Evolutionary conservation across 164 flowering plant genomes (phyloP).

Genomic region (Kingdonia uniflora): DNA sequence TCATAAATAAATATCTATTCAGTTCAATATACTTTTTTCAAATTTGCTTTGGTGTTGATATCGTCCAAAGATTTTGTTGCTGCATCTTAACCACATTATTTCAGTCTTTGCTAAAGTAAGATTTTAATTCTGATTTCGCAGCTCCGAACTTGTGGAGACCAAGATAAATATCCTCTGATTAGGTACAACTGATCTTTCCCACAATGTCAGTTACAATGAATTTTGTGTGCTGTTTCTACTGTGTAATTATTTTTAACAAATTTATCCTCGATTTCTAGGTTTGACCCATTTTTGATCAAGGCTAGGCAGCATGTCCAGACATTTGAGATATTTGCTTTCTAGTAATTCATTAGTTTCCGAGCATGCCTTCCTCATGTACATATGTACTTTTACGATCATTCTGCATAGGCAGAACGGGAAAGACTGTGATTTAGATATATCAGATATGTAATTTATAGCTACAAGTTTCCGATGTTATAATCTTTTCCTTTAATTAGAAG

Average conservation of each 20-base stretch:
- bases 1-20: too few species aligned
- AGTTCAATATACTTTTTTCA: too few species aligned
- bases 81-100: too few species aligned
- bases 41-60: too few species aligned
- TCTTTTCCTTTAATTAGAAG: too few species aligned
- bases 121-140: constrained; percentile 25
- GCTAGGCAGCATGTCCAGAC: constrained; percentile 18
- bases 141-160: constrained; percentile 64
- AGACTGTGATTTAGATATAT: neutral
- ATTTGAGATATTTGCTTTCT: constrained; percentile 7
- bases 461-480: too few species aligned
- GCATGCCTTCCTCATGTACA: constrained; percentile 21
- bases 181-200: constrained; percentile 9
- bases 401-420: constrained; percentile 26
- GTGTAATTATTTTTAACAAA: neutral
- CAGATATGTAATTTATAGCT: too few species aligned
- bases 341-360: too few species aligned
- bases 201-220: neutral
- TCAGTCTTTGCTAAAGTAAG: neutral
- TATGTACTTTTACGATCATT: constrained; percentile 25
- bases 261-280: constrained; percentile 11
- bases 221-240: too few species aligned
- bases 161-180: constrained; percentile 26
- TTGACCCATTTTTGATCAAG: constrained; percentile 18
- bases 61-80: too few species aligned